Base-by-base conservation (phyloP, 1,139 yeast genomes). In the Lodderomyces elongisporus region DNA sequence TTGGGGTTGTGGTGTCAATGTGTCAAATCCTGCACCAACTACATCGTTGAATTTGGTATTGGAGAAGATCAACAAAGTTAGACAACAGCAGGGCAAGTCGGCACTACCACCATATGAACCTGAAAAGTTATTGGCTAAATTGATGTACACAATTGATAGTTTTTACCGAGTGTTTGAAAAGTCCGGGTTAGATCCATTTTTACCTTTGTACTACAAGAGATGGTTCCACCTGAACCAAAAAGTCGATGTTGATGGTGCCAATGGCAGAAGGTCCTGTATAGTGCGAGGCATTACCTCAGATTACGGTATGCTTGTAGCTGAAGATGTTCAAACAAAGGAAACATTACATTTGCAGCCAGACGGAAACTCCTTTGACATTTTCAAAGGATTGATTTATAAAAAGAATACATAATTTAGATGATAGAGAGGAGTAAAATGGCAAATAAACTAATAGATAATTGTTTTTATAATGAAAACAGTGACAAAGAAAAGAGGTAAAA, bases 301-400 rank as follows among this genome's bases (percentile, higher is more conserved):
- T 34, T 83, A 79, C 53, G 99, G 98, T 0, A 63, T 89, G 57
- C 61, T 93, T 38, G 60, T 80, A 16, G 98, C 85, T 2, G 77
- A 76, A 39, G 95, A 85, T 45, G 58, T 77, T 5, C 67, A 66
- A 30, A 74, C 77, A 3, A 83, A 85, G 1, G 69, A 65, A 25
- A 58, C 54, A 3, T 78, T 72, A 45, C 83, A 85, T 47, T 62
- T 93, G 31, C 97, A 88, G 54, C 98, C 99, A 0, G 98, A 93
- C 54, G 98, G 98, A 0, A 93, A 93, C 54, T 85, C 96, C 2
- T 93, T 93, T 52, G 98, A 93, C 53, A 89, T 93, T 67, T 83
- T 91, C 63, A 83, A 75, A 48, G 97, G 98, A 0, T 64, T 93
- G 43, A 82, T 93, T n/a, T 84, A 87, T 39, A 78, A 73, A 46